Percentiles rank a stretch among this genome's conserved stretches.
These are phyloP conservation scores for Metschnikowia matae DNA, from an alignment of 805 yeast genomes.

Conservation along the genomic window DNA sequence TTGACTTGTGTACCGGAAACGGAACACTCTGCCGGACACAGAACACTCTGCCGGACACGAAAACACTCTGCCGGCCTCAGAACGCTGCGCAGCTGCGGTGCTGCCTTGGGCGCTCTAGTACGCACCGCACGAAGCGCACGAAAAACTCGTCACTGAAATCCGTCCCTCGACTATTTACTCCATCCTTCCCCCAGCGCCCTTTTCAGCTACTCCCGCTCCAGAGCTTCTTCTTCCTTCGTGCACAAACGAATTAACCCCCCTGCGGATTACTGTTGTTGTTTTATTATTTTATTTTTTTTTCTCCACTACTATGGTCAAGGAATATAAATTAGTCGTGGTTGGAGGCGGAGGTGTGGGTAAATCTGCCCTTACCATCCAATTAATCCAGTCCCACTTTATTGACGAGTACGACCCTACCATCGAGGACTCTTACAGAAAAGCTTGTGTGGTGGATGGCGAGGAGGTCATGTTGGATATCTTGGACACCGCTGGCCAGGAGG, in stretches of 20 bases:
- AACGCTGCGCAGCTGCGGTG: too few relatives aligned
- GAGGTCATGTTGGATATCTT: constrained; percentile 65
- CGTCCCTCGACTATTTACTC: neutral
- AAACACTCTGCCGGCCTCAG: too few relatives aligned
- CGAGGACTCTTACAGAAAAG: constrained; percentile 88
- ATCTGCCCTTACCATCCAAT: constrained; percentile 90
- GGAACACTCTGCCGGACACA: too few relatives aligned
- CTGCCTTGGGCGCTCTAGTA: neutral
- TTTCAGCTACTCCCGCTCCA: neutral
- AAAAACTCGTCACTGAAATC: neutral
- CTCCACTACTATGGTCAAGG: constrained; percentile 44
- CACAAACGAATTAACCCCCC: neutral
- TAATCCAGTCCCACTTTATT: constrained; percentile 91
- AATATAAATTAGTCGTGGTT: constrained; percentile 90
- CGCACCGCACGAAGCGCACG: constrained; percentile 6
- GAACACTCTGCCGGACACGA: too few relatives aligned
- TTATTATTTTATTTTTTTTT: neutral
- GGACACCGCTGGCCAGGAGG: constrained; percentile 99
- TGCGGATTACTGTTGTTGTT: neutral
- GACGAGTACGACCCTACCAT: constrained; percentile 98
- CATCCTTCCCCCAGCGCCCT: neutral
- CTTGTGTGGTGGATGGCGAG: constrained; percentile 76
- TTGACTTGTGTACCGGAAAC: too few relatives aligned
- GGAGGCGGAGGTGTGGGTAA: constrained; percentile 99
- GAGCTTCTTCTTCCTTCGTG: neutral